Evolutionary conservation across 1,284 basidiomycete species (phyloP).

Genomic region (Trametes pubescens): DNA sequence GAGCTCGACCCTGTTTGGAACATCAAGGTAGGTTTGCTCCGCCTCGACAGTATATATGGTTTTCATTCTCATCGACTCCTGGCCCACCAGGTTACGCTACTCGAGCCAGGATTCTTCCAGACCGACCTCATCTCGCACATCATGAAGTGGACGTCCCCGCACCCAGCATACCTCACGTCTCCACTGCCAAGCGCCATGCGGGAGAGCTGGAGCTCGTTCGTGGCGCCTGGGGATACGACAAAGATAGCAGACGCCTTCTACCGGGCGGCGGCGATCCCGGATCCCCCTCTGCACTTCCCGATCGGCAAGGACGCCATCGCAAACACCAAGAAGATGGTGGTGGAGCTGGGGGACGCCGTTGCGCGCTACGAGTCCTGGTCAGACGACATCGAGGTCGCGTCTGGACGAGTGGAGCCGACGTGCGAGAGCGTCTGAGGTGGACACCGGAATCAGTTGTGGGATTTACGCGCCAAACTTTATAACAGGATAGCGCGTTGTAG

Average conservation of each 20-base stretch:
- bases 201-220: constrained; percentile 2
- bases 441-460: background rate
- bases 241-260: constrained; percentile 24
- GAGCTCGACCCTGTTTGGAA: constrained; percentile 50
- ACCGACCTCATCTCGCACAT: background rate
- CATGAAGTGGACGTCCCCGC: constrained; percentile 8
- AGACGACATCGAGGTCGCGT: constrained; percentile 4
- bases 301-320: constrained; percentile 20
- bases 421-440: background rate
- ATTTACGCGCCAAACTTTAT: too few relatives aligned
- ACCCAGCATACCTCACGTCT: constrained; percentile 27
- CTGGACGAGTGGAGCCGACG: background rate
- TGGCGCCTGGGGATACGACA: constrained; percentile 9
- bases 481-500: too few relatives aligned
- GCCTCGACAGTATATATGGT: too few relatives aligned
- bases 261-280: constrained; percentile 10
- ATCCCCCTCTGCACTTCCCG: constrained; percentile 26
- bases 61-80: too few relatives aligned
- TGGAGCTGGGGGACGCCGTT: constrained; percentile 6
- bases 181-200: constrained; percentile 5
- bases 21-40: constrained; percentile 43
- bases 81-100: background rate
- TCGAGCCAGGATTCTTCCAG: background rate
- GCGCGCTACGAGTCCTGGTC: constrained; percentile 30
- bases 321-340: constrained; percentile 2